Evolutionary conservation across 225 moss, liverwort and hornwort species (phyloP).

Genomic region (Takakia lepidozioides): DNA sequence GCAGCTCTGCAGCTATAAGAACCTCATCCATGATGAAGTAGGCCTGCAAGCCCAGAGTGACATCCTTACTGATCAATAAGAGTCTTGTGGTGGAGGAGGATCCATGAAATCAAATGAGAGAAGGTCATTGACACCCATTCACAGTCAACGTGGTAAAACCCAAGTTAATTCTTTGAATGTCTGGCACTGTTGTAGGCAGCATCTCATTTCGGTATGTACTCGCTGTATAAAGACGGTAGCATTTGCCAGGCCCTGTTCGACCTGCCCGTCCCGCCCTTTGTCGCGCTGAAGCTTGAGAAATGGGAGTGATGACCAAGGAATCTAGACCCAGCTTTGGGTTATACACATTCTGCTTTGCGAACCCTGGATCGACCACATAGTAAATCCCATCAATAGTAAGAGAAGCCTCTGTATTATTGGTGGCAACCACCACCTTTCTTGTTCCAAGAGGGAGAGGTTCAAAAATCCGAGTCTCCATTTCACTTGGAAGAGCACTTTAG

Average conservation of each 20-base stretch:
- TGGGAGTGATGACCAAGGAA: background rate
- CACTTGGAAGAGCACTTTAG: background rate
- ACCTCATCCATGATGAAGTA: conserved; percentile 98
- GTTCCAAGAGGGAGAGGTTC: background rate
- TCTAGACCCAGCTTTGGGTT: background rate
- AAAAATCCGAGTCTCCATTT: background rate
- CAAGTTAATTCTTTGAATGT: too few relatives aligned
- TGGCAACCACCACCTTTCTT: background rate
- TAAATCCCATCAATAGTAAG: background rate
- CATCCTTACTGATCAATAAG: too few relatives aligned
- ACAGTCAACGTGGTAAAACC: too few relatives aligned
- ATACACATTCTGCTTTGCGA: background rate
- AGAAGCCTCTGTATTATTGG: background rate
- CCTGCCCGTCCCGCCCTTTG: too few relatives aligned
- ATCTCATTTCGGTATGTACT: too few relatives aligned
- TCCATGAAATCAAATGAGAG: too few relatives aligned
- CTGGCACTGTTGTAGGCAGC: too few relatives aligned
- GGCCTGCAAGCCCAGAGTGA: conserved; percentile 42
- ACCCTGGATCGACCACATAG: background rate
- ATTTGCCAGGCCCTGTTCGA: too few relatives aligned
- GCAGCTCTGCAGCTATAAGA: conserved; percentile 94
- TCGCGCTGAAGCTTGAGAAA: background rate
- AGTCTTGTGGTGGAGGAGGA: too few relatives aligned
- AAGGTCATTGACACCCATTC: too few relatives aligned
- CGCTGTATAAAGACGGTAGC: too few relatives aligned